These are phyloP conservation scores for Cladophialophora exuberans DNA, from an alignment of 2,329 filamentous ascomycete species.

Conservation along the genomic window DNA sequence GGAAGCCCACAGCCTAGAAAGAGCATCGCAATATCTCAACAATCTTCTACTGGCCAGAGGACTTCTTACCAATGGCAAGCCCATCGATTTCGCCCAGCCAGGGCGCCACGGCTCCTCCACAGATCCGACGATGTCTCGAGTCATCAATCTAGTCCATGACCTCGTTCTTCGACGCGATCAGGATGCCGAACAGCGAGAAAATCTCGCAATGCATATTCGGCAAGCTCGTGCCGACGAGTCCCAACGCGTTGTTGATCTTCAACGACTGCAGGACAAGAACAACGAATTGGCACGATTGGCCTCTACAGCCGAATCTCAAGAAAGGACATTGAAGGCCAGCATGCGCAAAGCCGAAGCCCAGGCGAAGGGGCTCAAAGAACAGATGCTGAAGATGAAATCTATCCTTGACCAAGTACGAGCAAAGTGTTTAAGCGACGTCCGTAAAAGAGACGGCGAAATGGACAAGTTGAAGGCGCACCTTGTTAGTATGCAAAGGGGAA, in stretches of 20 bases:
- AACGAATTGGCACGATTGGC: slow-evolving; percentile 61
- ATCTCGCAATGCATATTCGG: slow-evolving; percentile 76
- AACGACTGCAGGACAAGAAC: slow-evolving; percentile 58
- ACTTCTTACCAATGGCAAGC: slow-evolving; percentile 59
- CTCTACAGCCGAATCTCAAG: slow-evolving; percentile 67
- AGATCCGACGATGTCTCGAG: slow-evolving; percentile 74
- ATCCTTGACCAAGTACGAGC: slow-evolving; percentile 81
- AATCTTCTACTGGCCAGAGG: slow-evolving; percentile 67
- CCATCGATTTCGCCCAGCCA: slow-evolving; percentile 78
- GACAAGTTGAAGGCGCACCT: slow-evolving; percentile 87
- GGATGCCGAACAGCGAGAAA: slow-evolving; percentile 86
- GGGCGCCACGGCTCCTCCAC: slow-evolving; percentile 62
- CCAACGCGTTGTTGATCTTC: slow-evolving; percentile 71
- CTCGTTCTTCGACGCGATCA: slow-evolving; percentile 87
- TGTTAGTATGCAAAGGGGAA: slow-evolving; percentile 66
- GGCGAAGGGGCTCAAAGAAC: slow-evolving; percentile 78
- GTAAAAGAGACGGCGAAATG: slow-evolving; percentile 86
- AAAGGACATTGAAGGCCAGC: slow-evolving; percentile 69
- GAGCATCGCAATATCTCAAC: slow-evolving; percentile 67
- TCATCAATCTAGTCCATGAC: slow-evolving; percentile 94
- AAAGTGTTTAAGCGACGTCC: slow-evolving; percentile 86
- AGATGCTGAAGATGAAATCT: slow-evolving; percentile 76
- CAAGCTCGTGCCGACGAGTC: slow-evolving; percentile 74
- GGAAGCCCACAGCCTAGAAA: slow-evolving; percentile 48
- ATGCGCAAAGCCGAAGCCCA: slow-evolving; percentile 74